These are phyloP conservation scores for Leptodermis oblonga DNA, from an alignment of 257 asterid species.

Conservation along the genomic window DNA sequence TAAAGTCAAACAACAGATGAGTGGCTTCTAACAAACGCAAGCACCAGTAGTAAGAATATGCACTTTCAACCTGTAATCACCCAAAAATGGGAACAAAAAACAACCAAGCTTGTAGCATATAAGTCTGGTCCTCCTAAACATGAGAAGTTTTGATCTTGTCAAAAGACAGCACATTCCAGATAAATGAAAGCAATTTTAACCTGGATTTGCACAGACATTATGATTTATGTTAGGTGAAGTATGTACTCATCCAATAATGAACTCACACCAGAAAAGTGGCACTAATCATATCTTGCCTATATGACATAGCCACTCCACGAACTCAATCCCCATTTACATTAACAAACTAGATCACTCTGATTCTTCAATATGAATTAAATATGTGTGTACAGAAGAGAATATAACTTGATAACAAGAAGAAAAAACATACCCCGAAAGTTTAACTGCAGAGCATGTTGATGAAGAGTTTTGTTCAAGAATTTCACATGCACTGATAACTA, in stretches of 20 bases:
- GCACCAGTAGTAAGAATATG: too few species aligned
- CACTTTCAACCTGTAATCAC: too few species aligned
- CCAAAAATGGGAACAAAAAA: neutral
- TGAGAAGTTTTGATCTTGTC: too few species aligned
- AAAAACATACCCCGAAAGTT: slow-evolving; percentile 69
- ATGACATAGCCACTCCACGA: slow-evolving; percentile 3
- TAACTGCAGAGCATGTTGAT: slow-evolving; percentile 67
- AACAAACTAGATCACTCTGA: neutral
- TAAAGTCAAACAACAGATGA: too few species aligned
- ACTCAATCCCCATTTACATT: neutral
- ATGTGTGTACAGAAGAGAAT: neutral
- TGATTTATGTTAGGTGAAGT: neutral
- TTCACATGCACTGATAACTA: slow-evolving; percentile 75
- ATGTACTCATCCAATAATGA: neutral
- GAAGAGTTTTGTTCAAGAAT: slow-evolving; percentile 90
- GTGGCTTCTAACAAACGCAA: too few species aligned
- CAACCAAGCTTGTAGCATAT: neutral
- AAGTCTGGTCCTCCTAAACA: too few species aligned
- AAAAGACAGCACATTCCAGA: too few species aligned
- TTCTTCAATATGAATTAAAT: slow-evolving; percentile 13
- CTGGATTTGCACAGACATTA: neutral
- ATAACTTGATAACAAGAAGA: slow-evolving; percentile 8
- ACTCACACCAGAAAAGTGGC: neutral
- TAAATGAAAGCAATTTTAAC: too few species aligned
- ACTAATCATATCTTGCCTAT: neutral